phyloP scores from a whole-genome alignment of 148 eudicot genomes.

The Heliosperma pusillum region DNA sequence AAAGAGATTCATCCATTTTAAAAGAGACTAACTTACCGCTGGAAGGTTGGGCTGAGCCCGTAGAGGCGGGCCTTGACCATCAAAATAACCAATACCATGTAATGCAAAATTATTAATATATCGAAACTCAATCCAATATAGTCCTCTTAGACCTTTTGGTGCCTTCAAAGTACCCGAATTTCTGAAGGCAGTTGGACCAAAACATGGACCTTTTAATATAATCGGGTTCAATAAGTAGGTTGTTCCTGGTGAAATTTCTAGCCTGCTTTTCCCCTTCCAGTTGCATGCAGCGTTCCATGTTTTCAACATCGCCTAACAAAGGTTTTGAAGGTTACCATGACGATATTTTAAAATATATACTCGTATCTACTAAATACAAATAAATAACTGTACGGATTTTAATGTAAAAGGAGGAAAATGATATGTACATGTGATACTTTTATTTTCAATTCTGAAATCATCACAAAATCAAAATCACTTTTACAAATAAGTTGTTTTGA shows the following conservation, averaged over 20 bases:
- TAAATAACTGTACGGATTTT: too few species aligned
- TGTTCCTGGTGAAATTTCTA: slow-evolving; percentile 36
- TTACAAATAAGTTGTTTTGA: too few species aligned
- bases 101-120: slow-evolving; percentile 34
- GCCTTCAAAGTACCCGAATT: slow-evolving; percentile 45
- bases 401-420: too few species aligned
- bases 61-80: slow-evolving; percentile 45
- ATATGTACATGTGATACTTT: too few species aligned
- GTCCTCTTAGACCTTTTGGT: slow-evolving; percentile 20
- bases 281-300: slow-evolving; percentile 64
- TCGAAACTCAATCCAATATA: slow-evolving; percentile 45
- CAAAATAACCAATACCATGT: slow-evolving; percentile 44
- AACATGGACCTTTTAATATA: slow-evolving; percentile 46
- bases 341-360: too few species aligned
- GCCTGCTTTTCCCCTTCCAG: slow-evolving; percentile 28
- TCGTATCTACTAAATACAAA: too few species aligned
- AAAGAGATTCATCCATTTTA: too few species aligned
- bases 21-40: slow-evolving; percentile 30
- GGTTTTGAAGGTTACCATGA: too few species aligned
- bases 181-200: slow-evolving; percentile 27
- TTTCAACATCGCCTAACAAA: slow-evolving; percentile 38
- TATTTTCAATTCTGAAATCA: too few species aligned
- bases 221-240: slow-evolving; percentile 33
- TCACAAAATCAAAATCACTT: too few species aligned
- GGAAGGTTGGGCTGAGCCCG: slow-evolving; percentile 30